Evolutionary conservation across 768 basidiomycete genomes (phyloP).

Genomic region (Dioszegia aurantiaca): DNA sequence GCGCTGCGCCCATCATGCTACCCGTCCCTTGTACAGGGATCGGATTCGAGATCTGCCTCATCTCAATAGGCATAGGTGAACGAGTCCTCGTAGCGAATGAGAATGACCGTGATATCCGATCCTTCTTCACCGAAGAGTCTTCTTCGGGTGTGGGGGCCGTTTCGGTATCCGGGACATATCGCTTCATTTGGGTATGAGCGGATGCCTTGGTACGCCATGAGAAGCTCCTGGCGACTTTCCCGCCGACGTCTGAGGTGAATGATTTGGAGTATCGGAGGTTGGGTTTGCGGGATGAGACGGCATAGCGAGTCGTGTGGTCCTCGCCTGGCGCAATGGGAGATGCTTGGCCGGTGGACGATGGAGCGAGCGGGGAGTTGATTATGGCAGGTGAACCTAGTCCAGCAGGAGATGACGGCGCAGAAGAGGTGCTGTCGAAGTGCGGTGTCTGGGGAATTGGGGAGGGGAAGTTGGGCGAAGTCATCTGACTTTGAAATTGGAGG

Average conservation of each 20-base stretch:
- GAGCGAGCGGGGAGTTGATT: not conserved
- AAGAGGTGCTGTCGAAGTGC: no score
- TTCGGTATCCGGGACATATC: not conserved
- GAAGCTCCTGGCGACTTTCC: not conserved
- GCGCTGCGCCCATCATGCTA: no score
- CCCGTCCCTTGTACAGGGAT: no score
- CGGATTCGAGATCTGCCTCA: not conserved
- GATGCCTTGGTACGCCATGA: slow-evolving; percentile 1
- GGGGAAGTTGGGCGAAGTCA: not conserved
- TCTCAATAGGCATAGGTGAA: slow-evolving; percentile 1
- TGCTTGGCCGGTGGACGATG: not conserved
- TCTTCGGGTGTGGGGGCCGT: not conserved
- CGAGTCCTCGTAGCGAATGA: not conserved
- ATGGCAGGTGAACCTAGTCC: not conserved
- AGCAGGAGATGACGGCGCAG: no score
- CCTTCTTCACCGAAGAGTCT: not conserved
- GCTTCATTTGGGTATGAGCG: not conserved
- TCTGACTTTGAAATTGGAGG: slow-evolving; percentile 1
- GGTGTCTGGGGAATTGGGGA: slow-evolving; percentile 7
- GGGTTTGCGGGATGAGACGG: slow-evolving; percentile 9
- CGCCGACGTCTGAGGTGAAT: slow-evolving; percentile 2
- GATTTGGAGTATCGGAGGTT: slow-evolving; percentile 9
- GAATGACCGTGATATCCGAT: not conserved
- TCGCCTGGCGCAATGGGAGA: not conserved
- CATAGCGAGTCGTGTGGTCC: slow-evolving; percentile 2